Evolutionary conservation across 108 stramenopile genomes (phyloP), one percentile per base, ranked within the genome.

Genomic region (Fistulifera solaris): DNA sequence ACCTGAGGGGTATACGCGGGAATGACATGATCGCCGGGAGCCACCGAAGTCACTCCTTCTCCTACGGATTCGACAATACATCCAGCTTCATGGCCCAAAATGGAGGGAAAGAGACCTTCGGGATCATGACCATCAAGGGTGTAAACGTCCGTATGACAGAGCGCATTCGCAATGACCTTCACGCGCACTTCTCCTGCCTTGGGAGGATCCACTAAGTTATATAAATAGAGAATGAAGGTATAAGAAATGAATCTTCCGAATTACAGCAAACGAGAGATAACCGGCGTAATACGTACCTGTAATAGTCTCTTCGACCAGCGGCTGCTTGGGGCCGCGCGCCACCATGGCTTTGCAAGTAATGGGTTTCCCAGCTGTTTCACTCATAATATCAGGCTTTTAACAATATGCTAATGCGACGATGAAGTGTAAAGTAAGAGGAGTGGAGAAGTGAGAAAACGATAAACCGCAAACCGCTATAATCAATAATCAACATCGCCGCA

Each of bases 111-210:
- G 46, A 83, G 50, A 18, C 83, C 88, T 65, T 95, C 94, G 0
- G 95, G 80, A 75, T 98, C 95, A 50, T 70, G 63, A 10, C 95
- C 95, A 56, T 85, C 82, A 23, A 90, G 58, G 18, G 91, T 89
- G 79, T 87, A 94, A 40, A 85, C 78, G 63, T 96, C 95, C 0
- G 95, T 94, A 49, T 96, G 95, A 58, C 95, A 96, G 17, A 96
- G 60, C 18, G 94, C 95, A 48, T 94, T 95, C n/a, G 87, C 81
- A 25, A 89, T 60, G 16, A 95, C 81, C 68, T 81, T 89, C 44
- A 92, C 83, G 40, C 89, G 86, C 22, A 94, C 86, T 65, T 72
- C 67, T 7, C 78, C 78, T 0, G 77, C 72, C 55, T 82, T 77
- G 14, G 94, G 95, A 10, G 95, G 90, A 70, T 73, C 88, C 28